A percentile compares a stretch with the other conserved stretches of the same genome.
Evolutionary conservation across 371 early-diverging fungal species (phyloP).

Genomic region (Coemansia linderi): DNA sequence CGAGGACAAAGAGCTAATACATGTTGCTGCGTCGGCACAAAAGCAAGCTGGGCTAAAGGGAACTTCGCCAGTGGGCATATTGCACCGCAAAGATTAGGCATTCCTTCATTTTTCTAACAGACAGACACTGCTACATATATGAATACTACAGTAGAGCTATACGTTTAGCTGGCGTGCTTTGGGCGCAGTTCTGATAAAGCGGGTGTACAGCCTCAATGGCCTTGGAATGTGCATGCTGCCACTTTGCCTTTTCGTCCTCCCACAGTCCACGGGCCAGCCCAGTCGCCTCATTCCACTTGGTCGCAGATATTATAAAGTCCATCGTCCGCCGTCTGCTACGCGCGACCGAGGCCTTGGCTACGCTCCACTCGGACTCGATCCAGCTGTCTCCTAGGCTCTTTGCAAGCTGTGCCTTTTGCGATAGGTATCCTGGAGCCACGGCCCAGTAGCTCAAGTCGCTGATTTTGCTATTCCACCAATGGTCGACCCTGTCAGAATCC

Average conservation of each 20-base stretch:
- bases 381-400: background rate
- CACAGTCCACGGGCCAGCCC: background rate
- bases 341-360: constrained; percentile 6
- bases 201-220: constrained; percentile 46
- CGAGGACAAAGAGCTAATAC: constrained; percentile 39
- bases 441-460: constrained; percentile 22
- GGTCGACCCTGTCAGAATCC: background rate
- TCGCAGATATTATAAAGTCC: constrained; percentile 9
- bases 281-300: constrained; percentile 15
- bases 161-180: background rate
- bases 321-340: background rate
- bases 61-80: constrained; percentile 6
- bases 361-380: constrained; percentile 13
- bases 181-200: constrained; percentile 7
- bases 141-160: background rate
- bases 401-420: background rate
- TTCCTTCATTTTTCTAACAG: background rate
- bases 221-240: constrained; percentile 26
- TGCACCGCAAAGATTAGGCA: background rate
- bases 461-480: constrained; percentile 39
- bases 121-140: background rate
- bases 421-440: constrained; percentile 24
- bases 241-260: constrained; percentile 30
- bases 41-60: constrained; percentile 24
- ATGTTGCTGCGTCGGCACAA: constrained; percentile 38